phyloP scores from a whole-genome alignment of 805 yeast species.

The Candida easanensis region DNA sequence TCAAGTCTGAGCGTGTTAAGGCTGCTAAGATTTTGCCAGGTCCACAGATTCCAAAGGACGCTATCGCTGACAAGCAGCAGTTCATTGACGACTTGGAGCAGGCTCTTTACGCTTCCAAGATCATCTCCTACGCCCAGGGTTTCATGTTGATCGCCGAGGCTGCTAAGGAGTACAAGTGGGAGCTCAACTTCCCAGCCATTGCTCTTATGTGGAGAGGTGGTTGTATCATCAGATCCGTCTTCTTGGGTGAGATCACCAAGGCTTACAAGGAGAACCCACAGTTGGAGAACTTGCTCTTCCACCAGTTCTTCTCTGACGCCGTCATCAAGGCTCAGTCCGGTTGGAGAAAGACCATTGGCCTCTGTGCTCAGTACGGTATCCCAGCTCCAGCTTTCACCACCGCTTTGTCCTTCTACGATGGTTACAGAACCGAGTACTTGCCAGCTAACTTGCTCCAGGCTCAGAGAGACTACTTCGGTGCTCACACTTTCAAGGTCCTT shows the following conservation, averaged over 20 bases:
- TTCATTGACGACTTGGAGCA: constrained; percentile 94
- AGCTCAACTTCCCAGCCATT: constrained; percentile 95
- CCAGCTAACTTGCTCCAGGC: constrained; percentile 99
- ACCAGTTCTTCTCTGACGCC: constrained; percentile 91
- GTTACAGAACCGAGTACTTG: constrained; percentile 91
- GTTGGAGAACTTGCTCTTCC: constrained; percentile 91
- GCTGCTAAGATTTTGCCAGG: constrained; percentile 82
- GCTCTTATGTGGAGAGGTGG: constrained; percentile 99
- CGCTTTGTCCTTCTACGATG: constrained; percentile 97
- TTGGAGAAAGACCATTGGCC: constrained; percentile 87
- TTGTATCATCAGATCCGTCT: constrained; percentile 98
- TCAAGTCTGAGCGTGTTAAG: constrained; percentile 85
- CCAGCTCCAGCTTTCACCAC: constrained; percentile 98
- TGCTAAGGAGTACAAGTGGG: constrained; percentile 95
- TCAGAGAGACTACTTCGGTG: constrained; percentile 99
- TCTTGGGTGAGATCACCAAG: constrained; percentile 93
- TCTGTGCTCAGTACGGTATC: constrained; percentile 81
- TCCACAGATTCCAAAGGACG: constrained; percentile 64
- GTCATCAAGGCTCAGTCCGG: constrained; percentile 90
- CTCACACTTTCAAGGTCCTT: constrained; percentile 95
- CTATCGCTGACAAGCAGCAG: constrained; percentile 70
- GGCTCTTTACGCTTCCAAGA: constrained; percentile 97
- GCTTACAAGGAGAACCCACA: constrained; percentile 94
- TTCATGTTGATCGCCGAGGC: constrained; percentile 99
- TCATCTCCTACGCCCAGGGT: constrained; percentile 98